phyloP scores from a whole-genome alignment of 1,284 basidiomycete genomes.

The Amylostereum areolatum region DNA sequence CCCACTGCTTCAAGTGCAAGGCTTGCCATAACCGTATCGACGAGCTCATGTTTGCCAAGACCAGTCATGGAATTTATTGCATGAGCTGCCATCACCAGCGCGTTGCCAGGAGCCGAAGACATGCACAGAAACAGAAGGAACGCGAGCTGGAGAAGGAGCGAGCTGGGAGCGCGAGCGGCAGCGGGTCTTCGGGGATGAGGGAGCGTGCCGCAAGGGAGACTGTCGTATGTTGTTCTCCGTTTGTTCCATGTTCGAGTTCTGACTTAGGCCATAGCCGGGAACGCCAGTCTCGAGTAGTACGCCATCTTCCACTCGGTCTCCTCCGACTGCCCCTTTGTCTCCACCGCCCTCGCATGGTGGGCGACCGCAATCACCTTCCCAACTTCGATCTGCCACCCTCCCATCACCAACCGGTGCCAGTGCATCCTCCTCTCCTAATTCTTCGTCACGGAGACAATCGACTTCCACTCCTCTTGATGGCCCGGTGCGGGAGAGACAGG shows the following conservation, averaged over 20 bases:
- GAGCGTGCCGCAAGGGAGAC: constrained; percentile 34
- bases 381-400: neutral
- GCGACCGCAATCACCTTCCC: neutral
- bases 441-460: neutral
- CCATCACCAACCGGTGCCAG: neutral
- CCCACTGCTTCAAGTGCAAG: constrained; percentile 97
- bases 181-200: constrained; percentile 36
- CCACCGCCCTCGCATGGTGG: neutral
- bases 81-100: constrained; percentile 98
- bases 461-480: neutral
- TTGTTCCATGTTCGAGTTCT: too few species aligned
- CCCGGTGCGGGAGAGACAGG: too few species aligned
- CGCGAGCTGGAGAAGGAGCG: constrained; percentile 47
- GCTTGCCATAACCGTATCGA: constrained; percentile 93
- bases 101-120: constrained; percentile 85
- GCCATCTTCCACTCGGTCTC: neutral
- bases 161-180: constrained; percentile 32
- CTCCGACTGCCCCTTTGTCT: neutral
- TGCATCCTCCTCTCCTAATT: neutral
- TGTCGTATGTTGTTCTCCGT: too few species aligned
- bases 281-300: neutral
- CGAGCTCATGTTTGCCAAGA: constrained; percentile 98
- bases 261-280: too few species aligned
- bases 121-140: constrained; percentile 69
- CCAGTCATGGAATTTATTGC: constrained; percentile 97